Base-by-base conservation (phyloP, 2,329 filamentous ascomycete genomes). In the Colletotrichum brevisporum region DNA sequence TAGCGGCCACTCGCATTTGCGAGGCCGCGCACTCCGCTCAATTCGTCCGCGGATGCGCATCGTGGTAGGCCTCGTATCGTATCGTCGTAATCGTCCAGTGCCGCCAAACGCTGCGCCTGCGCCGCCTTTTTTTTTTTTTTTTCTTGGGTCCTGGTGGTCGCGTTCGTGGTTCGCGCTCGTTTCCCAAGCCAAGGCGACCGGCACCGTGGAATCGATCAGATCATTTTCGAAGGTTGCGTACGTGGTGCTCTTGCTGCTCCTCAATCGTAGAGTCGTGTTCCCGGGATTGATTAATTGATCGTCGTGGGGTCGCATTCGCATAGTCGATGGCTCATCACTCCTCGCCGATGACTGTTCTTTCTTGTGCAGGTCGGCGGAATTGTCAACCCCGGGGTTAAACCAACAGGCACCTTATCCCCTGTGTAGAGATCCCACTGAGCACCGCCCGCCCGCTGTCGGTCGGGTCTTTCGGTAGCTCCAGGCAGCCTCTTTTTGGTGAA, bases 401-500 rank as follows among this genome's bases (percentile, higher is more conserved):
- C 31, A 36, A 36, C 31, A 36, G 31, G 21, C 21, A 24, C 21
- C 31, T 36, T 36, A 36, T 36, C 31, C 31, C 31, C 31, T 36
- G 21, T 24, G 21, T 24, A 24, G 10, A 36, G 31, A 36, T 36
- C 31, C 31, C 31, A 2, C 31, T 36, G 31, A 36, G 31, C 8
- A 36, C 31, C 31, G 10, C 31, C 31, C 31, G 31, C 31, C 27
- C 31, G n/a, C 62, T 24, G 48, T 53, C 53, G 39, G 65, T 58
- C 65, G 65, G 65, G 18, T 12, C 55, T 55, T 65, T 65, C 61
- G 54, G 31, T 65, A 43, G n/a, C 31, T 66, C 55, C 45, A 66
- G 67, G 67, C 62, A 69, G 55, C 67, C 48, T 43, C 61, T 50
- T 51, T 57, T 67, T 66, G 62, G 50, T 45, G 31, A 69, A 61